Conservation (phyloP, 352 stramenopile species). For the Phytophthora cactorum region DNA sequence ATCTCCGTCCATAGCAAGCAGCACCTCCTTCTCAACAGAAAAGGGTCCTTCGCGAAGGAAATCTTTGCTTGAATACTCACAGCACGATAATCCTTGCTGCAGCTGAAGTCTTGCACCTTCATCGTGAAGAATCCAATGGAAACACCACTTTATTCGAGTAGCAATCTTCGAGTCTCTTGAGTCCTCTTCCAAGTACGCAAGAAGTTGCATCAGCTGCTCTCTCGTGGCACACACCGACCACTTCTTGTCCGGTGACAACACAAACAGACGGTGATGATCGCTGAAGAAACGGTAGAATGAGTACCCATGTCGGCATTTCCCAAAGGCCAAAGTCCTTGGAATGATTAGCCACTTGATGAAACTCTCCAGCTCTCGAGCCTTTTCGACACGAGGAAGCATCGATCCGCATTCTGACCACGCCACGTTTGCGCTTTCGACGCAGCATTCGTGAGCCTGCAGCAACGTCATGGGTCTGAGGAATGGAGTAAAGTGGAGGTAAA, state of each 20-base stretch:
- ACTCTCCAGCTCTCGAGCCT: slow-evolving; percentile 57
- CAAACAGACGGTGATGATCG: slow-evolving; percentile 60
- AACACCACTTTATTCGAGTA: slow-evolving; percentile 42
- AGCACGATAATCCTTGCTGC: slow-evolving; percentile 35
- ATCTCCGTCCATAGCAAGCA: slow-evolving; percentile 49
- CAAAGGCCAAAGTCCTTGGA: slow-evolving; percentile 64
- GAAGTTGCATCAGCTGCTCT: slow-evolving; percentile 41
- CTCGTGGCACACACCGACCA: slow-evolving; percentile 49
- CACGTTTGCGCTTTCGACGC: slow-evolving; percentile 63
- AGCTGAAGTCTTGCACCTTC: slow-evolving; percentile 20
- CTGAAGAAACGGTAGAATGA: slow-evolving; percentile 73
- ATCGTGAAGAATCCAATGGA: slow-evolving; percentile 48
- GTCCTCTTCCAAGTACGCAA: slow-evolving; percentile 65
- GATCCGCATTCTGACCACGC: slow-evolving; percentile 68
- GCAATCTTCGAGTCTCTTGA: slow-evolving; percentile 41
- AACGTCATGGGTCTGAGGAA: slow-evolving; percentile 31
- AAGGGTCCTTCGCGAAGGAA: slow-evolving; percentile 53
- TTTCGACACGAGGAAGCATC: slow-evolving; percentile 54
- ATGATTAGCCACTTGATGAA: slow-evolving; percentile 69
- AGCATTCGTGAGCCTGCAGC: slow-evolving; percentile 63
- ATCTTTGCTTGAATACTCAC: slow-evolving; percentile 38
- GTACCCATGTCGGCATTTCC: slow-evolving; percentile 58
- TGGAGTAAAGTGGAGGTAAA: slow-evolving; percentile 61
- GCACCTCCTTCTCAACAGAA: slow-evolving; percentile 50
- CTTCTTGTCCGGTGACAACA: slow-evolving; percentile 51